phyloP scores from a whole-genome alignment of 768 basidiomycete species.

The Tubosaeta brunneosetosa region DNA sequence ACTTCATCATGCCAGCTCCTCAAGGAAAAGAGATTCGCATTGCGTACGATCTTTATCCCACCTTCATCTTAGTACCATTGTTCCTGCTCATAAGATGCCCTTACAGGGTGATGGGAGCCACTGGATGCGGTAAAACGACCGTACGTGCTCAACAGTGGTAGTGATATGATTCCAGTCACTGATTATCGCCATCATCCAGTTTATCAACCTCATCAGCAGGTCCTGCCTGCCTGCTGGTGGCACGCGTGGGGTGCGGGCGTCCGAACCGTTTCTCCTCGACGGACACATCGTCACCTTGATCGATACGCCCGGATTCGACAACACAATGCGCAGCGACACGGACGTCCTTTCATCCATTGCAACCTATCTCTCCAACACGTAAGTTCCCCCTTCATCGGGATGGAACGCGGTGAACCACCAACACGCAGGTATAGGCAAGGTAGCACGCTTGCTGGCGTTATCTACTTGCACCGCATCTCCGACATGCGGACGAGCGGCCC shows the following conservation, averaged over 20 bases:
- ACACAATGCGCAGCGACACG: slow-evolving; percentile 44
- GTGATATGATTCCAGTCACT: neutral
- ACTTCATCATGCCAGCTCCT: slow-evolving; percentile 18
- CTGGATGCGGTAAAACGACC: slow-evolving; percentile 35
- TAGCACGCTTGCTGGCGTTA: slow-evolving; percentile 43
- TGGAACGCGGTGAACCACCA: neutral
- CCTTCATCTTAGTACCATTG: neutral
- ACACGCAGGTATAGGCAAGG: slow-evolving; percentile 30
- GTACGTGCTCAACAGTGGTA: slow-evolving; percentile 10
- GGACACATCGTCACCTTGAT: slow-evolving; percentile 44
- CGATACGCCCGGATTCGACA: slow-evolving; percentile 62
- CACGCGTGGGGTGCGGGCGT: slow-evolving; percentile 42
- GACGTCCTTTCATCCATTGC: slow-evolving; percentile 50
- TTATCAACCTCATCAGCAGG: slow-evolving; percentile 51
- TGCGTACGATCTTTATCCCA: slow-evolving; percentile 20
- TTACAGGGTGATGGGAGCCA: slow-evolving; percentile 33
- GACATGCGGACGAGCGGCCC: slow-evolving; percentile 49
- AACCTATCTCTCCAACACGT: slow-evolving; percentile 32
- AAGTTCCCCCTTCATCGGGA: neutral
- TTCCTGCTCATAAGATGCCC: neutral
- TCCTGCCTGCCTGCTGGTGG: slow-evolving; percentile 43
- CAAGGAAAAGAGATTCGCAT: slow-evolving; percentile 30
- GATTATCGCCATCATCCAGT: slow-evolving; percentile 23
- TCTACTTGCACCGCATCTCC: slow-evolving; percentile 52
- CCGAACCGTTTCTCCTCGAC: slow-evolving; percentile 42